Base-by-base conservation (phyloP, 257 asterid species). In the Sherardia arvensis region DNA sequence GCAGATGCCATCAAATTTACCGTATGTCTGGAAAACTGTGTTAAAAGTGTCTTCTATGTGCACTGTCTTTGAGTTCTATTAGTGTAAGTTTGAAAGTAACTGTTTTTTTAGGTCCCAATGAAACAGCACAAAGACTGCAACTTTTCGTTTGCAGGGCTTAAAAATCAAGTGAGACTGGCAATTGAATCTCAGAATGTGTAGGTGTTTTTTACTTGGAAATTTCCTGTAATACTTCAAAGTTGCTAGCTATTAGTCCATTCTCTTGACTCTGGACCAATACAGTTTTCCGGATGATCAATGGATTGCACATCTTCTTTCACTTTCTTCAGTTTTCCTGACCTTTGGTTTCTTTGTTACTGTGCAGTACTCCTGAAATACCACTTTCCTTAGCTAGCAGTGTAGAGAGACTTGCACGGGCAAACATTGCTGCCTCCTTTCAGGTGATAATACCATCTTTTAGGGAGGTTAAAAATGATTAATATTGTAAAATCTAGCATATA, bases 341-440 rank as follows among this genome's bases (percentile, higher is more conserved):
- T 34, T n/a, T 48, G 67, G 43, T 63, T 60, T 22, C 33, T 38
- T 53, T 55, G 54, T 2, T 7, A 59, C 32, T 67, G 22, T 66
- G 79, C 83, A 92, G 99, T 70, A 85, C 87, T 79, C 86, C 92
- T 76, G 61, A 71, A 34, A 74, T 93, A 47, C 91, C 92, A 66
- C 55, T 93, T 69, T 77, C 94, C 68, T 78, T 85, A 60, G 91
- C 96, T 74, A 79, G 76, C 69, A 66, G 63, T 34, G 85, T 80
- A 79, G 97, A 93, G 55, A 81, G 94, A 69, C 69, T 69, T 74
- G 82, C 79, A 34, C 87, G 99, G 71, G 99, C 99, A n/a, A 85
- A 93, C 74, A 83, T 92, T 71, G 97, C 99, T 62, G 97, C 99
- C 71, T 90, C 99, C 49, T 93, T 93, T 77, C 99, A 93, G 94